A percentile compares a stretch with the other conserved stretches of the same genome.
Evolutionary conservation across 768 basidiomycete species (phyloP).

Genomic region (Rhodosporidiobolus odoratus): DNA sequence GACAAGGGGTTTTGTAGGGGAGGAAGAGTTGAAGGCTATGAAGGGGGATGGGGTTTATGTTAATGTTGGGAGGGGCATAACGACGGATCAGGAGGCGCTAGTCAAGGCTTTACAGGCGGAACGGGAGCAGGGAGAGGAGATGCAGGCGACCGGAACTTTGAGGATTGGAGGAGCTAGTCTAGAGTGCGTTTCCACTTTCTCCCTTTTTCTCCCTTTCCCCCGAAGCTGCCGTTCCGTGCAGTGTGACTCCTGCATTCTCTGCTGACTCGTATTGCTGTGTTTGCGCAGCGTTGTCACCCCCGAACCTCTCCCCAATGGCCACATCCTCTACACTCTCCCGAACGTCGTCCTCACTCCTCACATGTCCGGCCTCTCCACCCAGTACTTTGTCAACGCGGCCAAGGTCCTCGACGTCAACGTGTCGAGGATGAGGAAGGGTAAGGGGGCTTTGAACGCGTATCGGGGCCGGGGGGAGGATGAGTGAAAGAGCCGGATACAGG

Average conservation of each 20-base stretch:
- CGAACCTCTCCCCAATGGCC: conserved; percentile 46
- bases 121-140: background rate
- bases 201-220: background rate
- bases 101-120: conserved; percentile 19
- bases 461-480: conserved; percentile 22
- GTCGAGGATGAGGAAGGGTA: conserved; percentile 41
- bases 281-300: conserved; percentile 46
- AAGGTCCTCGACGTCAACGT: conserved; percentile 46
- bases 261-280: conserved; percentile 33
- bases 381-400: conserved; percentile 43
- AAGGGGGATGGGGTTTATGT: conserved; percentile 46
- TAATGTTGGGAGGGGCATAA: conserved; percentile 48
- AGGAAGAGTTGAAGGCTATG: conserved; percentile 36
- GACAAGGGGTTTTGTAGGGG: conserved; percentile 18
- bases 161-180: conserved; percentile 13
- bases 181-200: conserved; percentile 12
- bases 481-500: no score
- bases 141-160: conserved; percentile 18
- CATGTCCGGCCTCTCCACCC: conserved; percentile 44
- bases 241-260: background rate
- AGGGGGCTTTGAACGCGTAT: conserved; percentile 26
- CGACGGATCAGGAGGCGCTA: conserved; percentile 39
- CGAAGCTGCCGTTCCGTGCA: no score
- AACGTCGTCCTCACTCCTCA: conserved; percentile 48
- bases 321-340: conserved; percentile 46